phyloP scores from a whole-genome alignment of 2,329 filamentous ascomycete species.

The Apiospora phragmitis region DNA sequence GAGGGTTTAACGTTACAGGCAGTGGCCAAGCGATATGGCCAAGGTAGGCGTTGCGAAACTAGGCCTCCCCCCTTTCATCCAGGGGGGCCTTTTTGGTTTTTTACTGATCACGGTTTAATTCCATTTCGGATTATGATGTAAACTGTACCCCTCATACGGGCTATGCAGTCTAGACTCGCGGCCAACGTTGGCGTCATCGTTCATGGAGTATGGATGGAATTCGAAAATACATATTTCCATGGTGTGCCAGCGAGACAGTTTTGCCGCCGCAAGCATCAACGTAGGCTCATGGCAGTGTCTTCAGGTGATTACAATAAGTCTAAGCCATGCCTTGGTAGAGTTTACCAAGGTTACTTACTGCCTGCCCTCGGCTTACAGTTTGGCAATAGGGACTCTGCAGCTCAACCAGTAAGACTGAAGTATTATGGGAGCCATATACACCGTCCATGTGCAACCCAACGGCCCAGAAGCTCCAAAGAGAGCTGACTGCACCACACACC shows the following conservation, averaged over 20 bases:
- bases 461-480: not conserved
- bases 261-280: not conserved
- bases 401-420: not conserved
- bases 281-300: not conserved
- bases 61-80: not conserved
- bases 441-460: not conserved
- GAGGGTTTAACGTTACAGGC: constrained; percentile 26
- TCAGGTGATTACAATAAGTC: not conserved
- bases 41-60: constrained; percentile 24
- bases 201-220: not conserved
- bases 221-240: not conserved
- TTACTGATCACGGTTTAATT: not conserved
- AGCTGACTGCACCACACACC: not conserved
- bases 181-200: not conserved
- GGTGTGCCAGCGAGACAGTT: not conserved
- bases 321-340: not conserved
- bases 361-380: not conserved
- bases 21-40: constrained; percentile 16
- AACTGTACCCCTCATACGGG: not conserved
- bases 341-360: not conserved
- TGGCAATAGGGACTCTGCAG: not conserved
- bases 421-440: not conserved
- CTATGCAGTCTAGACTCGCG: not conserved
- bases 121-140: not conserved
- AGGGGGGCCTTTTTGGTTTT: not conserved